Base-by-base conservation (phyloP, 2,329 filamentous ascomycete species). In the Eurotiales sp. region DNA sequence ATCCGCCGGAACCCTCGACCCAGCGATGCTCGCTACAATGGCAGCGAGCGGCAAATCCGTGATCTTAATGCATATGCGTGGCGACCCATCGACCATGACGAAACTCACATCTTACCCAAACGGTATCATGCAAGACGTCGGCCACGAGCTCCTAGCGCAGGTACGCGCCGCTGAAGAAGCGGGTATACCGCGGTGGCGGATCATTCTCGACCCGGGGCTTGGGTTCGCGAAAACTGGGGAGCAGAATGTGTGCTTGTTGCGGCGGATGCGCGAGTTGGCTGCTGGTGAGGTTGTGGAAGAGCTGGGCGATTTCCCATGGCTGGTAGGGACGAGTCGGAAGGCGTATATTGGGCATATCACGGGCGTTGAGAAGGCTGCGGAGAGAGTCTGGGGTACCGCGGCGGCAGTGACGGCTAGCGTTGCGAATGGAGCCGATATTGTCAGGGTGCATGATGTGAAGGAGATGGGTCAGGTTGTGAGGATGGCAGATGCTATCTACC, bases 401-500 rank as follows among this genome's bases (percentile, higher is more conserved):
- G 90, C 88, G 10, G 88, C 90, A 0, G 87, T 97, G 8, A 86
- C 88, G 3, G 90, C 90, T 6, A 89, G 90, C 41, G 80, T 99
- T 25, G 83, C 86, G 55, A 89, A 89, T 6, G 93, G 93, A 2
- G 91, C 91, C 21, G 91, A 97, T 74, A 84, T 99, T 53, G 85
- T 97, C 41, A 79, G 93, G 46, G 90, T 99, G 37, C 93, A 99
- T 72, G 92, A 97, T 73, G 87, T 91, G 12, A 72, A 76, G 51
- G 88, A 93, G 74, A 97, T 97, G 92, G 77, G 72, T 36, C 80
- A 90, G 70, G 90, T 96, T 27, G 84, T 83, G 1, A 86, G 81
- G 65, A 92, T 97, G 85, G 83, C 89, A 8, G 92, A 97, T 78
- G 91, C 90, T n/a, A 90, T 96, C 50, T 95, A 88, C 82, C 78